A percentile compares a stretch with the other conserved stretches of the same genome.
Conservation (phyloP, 2,329 filamentous ascomycete genomes). For the Cordyceps militaris region DNA sequence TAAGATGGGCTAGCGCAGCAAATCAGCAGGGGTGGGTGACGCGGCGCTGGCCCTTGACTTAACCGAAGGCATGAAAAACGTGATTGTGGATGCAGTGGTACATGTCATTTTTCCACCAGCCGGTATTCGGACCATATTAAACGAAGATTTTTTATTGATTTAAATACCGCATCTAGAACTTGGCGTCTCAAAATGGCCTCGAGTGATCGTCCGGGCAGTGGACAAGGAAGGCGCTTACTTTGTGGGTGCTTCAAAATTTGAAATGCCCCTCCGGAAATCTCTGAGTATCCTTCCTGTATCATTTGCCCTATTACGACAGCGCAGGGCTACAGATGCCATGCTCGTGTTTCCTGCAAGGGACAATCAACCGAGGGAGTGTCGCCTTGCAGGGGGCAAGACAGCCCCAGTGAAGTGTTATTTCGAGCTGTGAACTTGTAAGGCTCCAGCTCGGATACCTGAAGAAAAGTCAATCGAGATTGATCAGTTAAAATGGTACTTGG, state of each 20-base stretch:
- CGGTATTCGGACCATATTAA: not conserved
- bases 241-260: too few relatives aligned
- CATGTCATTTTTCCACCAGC: not conserved
- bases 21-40: not conserved
- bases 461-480: conserved; percentile 1
- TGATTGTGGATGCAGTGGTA: not conserved
- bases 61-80: not conserved
- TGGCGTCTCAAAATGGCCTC: not conserved
- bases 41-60: not conserved
- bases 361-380: not conserved
- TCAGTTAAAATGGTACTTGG: not conserved
- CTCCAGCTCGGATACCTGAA: conserved; percentile 1
- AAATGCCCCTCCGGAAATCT: not conserved
- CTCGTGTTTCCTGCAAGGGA: not conserved
- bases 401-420: not conserved
- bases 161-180: conserved; percentile 4
- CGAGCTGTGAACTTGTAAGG: not conserved
- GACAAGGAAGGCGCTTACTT: too few relatives aligned
- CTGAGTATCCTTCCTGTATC: too few relatives aligned
- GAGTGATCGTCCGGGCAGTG: not conserved
- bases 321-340: too few relatives aligned
- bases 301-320: too few relatives aligned
- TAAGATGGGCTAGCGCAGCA: conserved; percentile 27
- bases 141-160: not conserved
- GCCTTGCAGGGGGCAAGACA: not conserved